These are phyloP conservation scores for Pyrus hybrid DNA, from an alignment of 331 rosid species.

Conservation along the genomic window DNA sequence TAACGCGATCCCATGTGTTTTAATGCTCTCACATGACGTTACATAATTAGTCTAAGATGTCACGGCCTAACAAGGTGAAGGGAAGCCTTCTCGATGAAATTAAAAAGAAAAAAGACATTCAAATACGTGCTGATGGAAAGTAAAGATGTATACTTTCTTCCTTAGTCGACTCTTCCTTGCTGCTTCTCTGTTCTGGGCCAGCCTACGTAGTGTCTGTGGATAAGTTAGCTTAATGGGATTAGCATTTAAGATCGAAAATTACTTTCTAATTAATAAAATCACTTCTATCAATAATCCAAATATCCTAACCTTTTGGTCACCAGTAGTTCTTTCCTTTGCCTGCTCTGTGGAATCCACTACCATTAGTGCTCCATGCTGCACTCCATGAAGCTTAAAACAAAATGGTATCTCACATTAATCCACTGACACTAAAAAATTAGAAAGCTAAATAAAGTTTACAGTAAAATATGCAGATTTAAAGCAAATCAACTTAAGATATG, in stretches of 20 bases:
- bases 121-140: neutral
- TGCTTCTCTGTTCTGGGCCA: constrained; percentile 85
- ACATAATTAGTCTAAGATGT: neutral
- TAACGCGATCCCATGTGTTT: neutral
- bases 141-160: constrained; percentile 47
- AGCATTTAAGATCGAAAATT: neutral
- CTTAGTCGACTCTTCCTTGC: constrained; percentile 79
- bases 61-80: neutral
- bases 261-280: neutral
- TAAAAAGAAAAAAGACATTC: neutral
- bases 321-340: constrained; percentile 28
- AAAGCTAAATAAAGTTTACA: neutral
- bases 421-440: neutral
- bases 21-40: neutral
- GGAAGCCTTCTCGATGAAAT: neutral
- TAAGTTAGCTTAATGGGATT: neutral
- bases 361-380: constrained; percentile 32
- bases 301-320: constrained; percentile 55
- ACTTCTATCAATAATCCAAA: neutral
- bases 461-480: neutral
- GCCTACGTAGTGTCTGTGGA: constrained; percentile 49
- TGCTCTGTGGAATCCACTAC: constrained; percentile 65
- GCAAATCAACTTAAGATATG: neutral
- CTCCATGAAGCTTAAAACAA: constrained; percentile 48
- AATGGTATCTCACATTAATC: neutral